Conservation (phyloP, 768 basidiomycete genomes). For the Tricholoma hemisulphureum region DNA sequence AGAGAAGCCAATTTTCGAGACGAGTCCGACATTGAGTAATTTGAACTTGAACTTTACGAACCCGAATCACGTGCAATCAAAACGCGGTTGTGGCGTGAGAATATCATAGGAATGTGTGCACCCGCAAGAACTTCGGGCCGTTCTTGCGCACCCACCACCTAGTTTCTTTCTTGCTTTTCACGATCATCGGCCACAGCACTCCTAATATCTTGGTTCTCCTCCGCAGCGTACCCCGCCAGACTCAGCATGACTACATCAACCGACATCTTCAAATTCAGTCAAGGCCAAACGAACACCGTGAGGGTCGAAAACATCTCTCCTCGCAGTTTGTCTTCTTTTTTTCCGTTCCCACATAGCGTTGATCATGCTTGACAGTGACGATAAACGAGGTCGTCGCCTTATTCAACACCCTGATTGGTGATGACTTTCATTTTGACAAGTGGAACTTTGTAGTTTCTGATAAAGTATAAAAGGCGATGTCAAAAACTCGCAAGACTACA, state of each 20-base stretch:
- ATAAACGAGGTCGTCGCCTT: constrained; percentile 51
- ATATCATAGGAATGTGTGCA: not conserved
- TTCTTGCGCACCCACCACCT: constrained; percentile 16
- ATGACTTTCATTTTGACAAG: not conserved
- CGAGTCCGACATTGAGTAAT: constrained; percentile 29
- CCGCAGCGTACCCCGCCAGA: constrained; percentile 17
- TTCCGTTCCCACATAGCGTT: not conserved
- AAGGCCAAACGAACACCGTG: constrained; percentile 40
- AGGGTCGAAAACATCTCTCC: constrained; percentile 49
- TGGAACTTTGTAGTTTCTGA: not conserved
- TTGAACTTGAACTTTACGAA: not conserved
- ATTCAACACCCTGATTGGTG: constrained; percentile 60
- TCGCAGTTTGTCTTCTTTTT: constrained; percentile 29
- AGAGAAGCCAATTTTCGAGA: constrained; percentile 47
- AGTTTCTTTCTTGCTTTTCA: constrained; percentile 16
- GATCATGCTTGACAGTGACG: constrained; percentile 25
- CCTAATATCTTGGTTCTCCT: constrained; percentile 14
- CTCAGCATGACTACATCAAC: constrained; percentile 9
- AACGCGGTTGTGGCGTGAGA: constrained; percentile 22
- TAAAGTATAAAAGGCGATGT: constrained; percentile 44
- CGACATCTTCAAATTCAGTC: constrained; percentile 32
- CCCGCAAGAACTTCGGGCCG: not conserved
- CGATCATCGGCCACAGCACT: constrained; percentile 10
- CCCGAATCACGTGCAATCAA: not conserved
- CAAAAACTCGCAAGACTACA: constrained; percentile 41